Evolutionary conservation across 768 basidiomycete genomes (phyloP).

Genomic region (Naematelia encephala): DNA sequence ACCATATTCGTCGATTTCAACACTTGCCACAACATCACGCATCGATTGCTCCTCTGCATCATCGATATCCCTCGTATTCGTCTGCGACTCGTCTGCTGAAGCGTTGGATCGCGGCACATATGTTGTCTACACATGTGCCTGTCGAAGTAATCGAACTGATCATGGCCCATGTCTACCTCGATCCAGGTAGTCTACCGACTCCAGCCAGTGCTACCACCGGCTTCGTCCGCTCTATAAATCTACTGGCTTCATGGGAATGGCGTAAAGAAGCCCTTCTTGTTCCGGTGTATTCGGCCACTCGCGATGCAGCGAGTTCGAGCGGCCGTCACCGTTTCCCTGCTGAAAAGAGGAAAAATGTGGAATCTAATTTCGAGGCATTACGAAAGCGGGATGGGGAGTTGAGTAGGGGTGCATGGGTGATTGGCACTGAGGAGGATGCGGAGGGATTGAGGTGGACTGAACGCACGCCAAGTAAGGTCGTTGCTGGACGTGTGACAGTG

Average conservation of each 20-base stretch:
- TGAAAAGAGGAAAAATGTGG: constrained; percentile 39
- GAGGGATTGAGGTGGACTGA: constrained; percentile 75
- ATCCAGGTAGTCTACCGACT: constrained; percentile 55
- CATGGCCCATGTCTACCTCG: constrained; percentile 73
- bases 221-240: constrained; percentile 66
- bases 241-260: constrained; percentile 72
- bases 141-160: constrained; percentile 81
- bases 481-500: constrained; percentile 67
- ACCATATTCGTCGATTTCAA: constrained; percentile 69
- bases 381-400: constrained; percentile 49
- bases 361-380: constrained; percentile 46
- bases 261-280: constrained; percentile 66
- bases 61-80: constrained; percentile 73
- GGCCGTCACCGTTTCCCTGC: constrained; percentile 47
- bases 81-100: constrained; percentile 84
- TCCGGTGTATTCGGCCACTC: constrained; percentile 59
- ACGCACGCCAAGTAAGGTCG: constrained; percentile 61
- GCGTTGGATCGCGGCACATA: constrained; percentile 86
- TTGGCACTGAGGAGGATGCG: constrained; percentile 73
- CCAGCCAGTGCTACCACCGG: constrained; percentile 66
- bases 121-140: constrained; percentile 68
- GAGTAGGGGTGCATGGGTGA: constrained; percentile 64
- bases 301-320: constrained; percentile 15
- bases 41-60: constrained; percentile 71
- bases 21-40: constrained; percentile 81